Evolutionary conservation across 139 green algal genomes (phyloP).

Genomic region (Chlamydomonas schloesseri): DNA sequence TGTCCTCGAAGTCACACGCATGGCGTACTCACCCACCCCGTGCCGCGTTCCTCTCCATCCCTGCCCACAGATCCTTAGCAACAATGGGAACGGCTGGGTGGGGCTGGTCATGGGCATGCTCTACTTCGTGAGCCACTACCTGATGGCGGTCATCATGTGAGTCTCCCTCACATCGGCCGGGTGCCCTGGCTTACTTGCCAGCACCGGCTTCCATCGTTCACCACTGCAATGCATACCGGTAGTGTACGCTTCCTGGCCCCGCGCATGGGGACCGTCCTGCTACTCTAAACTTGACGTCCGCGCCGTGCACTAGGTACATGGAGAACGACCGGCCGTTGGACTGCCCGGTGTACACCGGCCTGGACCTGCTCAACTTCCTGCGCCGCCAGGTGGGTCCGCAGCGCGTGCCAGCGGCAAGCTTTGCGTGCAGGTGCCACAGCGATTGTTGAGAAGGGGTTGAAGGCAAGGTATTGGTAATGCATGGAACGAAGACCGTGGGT

Average conservation of each 20-base stretch:
- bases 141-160: conserved; percentile 40
- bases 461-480: too few species aligned
- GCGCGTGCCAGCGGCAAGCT: too few species aligned
- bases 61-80: conserved; percentile 54
- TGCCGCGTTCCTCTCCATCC: too few species aligned
- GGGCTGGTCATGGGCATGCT: conserved; percentile 43
- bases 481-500: too few species aligned
- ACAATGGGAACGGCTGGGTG: conserved; percentile 43
- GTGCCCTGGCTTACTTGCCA: too few species aligned
- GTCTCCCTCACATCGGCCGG: too few species aligned
- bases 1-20: too few species aligned
- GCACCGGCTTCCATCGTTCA: too few species aligned
- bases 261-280: not conserved
- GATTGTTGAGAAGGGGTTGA: too few species aligned
- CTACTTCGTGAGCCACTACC: conserved; percentile 26
- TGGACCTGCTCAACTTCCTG: conserved; percentile 35
- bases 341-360: not conserved
- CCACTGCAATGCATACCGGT: too few species aligned
- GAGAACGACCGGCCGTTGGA: conserved; percentile 55
- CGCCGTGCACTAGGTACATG: conserved; percentile 52
- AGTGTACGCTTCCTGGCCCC: not conserved
- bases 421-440: too few species aligned
- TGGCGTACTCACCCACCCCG: too few species aligned
- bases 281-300: not conserved
- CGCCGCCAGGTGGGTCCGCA: conserved; percentile 8